These are phyloP conservation scores for Omphalotus guepiniiformis DNA, from an alignment of 768 basidiomycete genomes.

Conservation along the genomic window DNA sequence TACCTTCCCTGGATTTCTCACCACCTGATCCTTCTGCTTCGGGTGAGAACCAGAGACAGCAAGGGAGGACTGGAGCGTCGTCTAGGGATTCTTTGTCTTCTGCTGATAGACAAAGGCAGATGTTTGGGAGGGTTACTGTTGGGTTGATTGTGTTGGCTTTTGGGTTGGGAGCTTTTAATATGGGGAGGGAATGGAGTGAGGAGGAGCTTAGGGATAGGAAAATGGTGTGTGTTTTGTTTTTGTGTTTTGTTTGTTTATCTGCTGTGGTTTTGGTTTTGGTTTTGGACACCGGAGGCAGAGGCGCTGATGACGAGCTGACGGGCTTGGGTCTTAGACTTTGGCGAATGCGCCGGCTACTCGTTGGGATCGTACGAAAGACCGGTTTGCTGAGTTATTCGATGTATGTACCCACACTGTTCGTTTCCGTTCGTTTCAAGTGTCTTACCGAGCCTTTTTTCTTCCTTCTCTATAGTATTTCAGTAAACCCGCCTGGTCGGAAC, in stretches of 20 bases:
- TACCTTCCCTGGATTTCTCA: constrained; percentile 64
- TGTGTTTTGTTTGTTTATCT: neutral
- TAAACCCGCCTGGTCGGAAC: constrained; percentile 89
- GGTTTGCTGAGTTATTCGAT: constrained; percentile 64
- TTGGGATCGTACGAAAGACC: constrained; percentile 58
- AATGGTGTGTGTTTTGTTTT: constrained; percentile 40
- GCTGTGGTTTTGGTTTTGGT: neutral
- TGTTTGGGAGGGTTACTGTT: constrained; percentile 51
- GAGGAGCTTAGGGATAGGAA: constrained; percentile 65
- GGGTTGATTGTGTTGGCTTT: constrained; percentile 52
- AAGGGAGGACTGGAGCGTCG: constrained; percentile 68
- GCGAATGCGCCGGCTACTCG: constrained; percentile 59
- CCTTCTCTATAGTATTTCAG: constrained; percentile 66
- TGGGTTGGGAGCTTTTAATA: constrained; percentile 52
- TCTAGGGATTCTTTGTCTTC: constrained; percentile 76
- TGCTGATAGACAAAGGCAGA: constrained; percentile 66
- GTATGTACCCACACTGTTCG: constrained; percentile 40
- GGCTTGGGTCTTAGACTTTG: constrained; percentile 48
- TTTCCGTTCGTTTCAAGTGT: neutral
- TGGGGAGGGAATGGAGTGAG: constrained; percentile 77
- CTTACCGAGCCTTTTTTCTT: neutral
- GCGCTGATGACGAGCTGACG: too few relatives aligned
- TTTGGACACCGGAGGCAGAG: too few relatives aligned
- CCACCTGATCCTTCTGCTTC: constrained; percentile 43
- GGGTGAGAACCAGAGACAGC: too few relatives aligned